A percentile compares a stretch with the other conserved stretches of the same genome.
These are phyloP conservation scores for Metarhizium anisopliae DNA, from an alignment of 2,329 filamentous ascomycete species.

Conservation along the genomic window DNA sequence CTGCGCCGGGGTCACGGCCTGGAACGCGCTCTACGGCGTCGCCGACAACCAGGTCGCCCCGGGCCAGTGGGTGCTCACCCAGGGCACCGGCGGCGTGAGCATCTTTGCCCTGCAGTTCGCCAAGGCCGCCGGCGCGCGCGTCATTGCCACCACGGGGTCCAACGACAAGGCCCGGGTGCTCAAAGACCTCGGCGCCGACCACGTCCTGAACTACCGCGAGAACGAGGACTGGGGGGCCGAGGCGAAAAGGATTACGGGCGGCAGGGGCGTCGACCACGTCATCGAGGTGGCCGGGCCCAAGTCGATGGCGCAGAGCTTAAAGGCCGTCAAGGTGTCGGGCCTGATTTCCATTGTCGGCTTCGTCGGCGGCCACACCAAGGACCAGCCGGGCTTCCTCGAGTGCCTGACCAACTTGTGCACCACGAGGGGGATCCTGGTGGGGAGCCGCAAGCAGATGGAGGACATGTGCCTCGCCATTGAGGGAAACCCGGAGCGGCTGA, in stretches of 20 bases:
- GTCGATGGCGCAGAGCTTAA: conserved; percentile 35
- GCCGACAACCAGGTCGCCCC: conserved; percentile 36
- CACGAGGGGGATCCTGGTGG: conserved; percentile 36
- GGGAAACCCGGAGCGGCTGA: conserved; percentile 30
- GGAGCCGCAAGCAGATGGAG: conserved; percentile 38
- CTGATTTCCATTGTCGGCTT: conserved; percentile 33
- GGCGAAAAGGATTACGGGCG: conserved; percentile 32
- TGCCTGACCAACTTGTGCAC: conserved; percentile 26
- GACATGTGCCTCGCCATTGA: conserved; percentile 43
- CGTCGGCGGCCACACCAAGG: conserved; percentile 18
- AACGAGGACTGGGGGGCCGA: conserved; percentile 35
- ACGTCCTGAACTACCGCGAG: conserved; percentile 41
- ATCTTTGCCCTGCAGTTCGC: conserved; percentile 41
- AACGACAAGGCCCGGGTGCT: conserved; percentile 33
- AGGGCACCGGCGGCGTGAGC: conserved; percentile 60
- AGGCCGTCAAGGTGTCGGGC: conserved; percentile 36
- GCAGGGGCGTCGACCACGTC: conserved; percentile 36
- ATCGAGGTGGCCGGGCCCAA: conserved; percentile 23
- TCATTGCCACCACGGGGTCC: conserved; percentile 40
- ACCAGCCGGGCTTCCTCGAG: conserved; percentile 25
- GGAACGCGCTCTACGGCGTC: conserved; percentile 57
- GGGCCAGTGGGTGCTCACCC: conserved; percentile 52
- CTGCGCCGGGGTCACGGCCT: conserved; percentile 55
- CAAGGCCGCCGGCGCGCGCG: conserved; percentile 37
- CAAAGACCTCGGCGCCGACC: conserved; percentile 37